Evolutionary conservation across 2,329 filamentous ascomycete genomes (phyloP).

Genomic region (Phaeosphaeria sp.): DNA sequence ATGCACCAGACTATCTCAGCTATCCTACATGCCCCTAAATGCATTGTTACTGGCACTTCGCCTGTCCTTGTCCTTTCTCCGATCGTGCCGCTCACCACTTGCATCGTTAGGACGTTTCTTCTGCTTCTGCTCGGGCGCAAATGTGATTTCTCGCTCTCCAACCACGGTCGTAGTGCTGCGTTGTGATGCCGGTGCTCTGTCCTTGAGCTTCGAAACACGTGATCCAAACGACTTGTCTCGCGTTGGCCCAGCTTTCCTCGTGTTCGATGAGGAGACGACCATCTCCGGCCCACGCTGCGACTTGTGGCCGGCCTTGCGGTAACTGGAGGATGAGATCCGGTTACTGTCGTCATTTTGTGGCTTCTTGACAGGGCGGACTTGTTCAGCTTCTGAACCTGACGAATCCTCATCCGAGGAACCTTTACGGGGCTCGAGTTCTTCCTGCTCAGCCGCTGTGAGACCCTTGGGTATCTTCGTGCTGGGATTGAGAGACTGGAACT

Average conservation of each 20-base stretch:
- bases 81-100: constrained; percentile 35
- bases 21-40: constrained; percentile 68
- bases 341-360: constrained; percentile 41
- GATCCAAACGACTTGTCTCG: constrained; percentile 66
- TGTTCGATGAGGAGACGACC: constrained; percentile 60
- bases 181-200: constrained; percentile 20
- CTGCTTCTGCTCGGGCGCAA: constrained; percentile 66
- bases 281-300: constrained; percentile 55
- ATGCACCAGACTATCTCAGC: neutral
- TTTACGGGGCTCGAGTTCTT: constrained; percentile 56
- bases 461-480: constrained; percentile 69
- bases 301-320: constrained; percentile 64
- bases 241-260: constrained; percentile 47
- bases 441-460: constrained; percentile 67
- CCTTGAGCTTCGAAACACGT: constrained; percentile 54
- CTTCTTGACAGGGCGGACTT: constrained; percentile 34
- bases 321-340: constrained; percentile 69
- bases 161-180: constrained; percentile 46
- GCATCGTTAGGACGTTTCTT: constrained; percentile 42
- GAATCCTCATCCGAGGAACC: constrained; percentile 45
- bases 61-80: constrained; percentile 60
- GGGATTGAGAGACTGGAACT: constrained; percentile 89
- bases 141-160: constrained; percentile 72
- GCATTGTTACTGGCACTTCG: constrained; percentile 79
- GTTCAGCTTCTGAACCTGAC: constrained; percentile 39